Percentiles rank a stretch among this genome's conserved stretches.
Conservation (phyloP, 305 asterid species). For the Fraxinus platypoda region DNA sequence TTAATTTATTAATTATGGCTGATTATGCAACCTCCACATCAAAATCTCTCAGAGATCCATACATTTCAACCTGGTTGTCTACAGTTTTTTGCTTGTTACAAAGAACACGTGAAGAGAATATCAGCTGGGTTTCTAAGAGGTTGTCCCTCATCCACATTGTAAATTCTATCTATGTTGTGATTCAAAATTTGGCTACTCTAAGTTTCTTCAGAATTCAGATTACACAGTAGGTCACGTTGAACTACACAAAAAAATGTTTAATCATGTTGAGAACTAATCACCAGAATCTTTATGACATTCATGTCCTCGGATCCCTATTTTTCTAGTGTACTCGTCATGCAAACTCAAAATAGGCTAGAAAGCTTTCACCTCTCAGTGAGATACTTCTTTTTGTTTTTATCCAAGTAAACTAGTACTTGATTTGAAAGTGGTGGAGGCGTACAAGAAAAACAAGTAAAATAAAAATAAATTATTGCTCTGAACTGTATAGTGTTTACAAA, state of each 20-base stretch:
- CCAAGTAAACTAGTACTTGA: background rate
- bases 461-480: background rate
- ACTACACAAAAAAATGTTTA: background rate
- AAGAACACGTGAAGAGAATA: background rate
- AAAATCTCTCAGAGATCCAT: background rate
- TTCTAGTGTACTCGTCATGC: background rate
- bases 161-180: background rate
- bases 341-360: background rate
- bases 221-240: background rate
- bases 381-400: background rate
- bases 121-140: background rate
- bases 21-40: background rate
- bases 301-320: background rate
- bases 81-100: background rate
- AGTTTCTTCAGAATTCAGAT: background rate
- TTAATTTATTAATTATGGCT: background rate
- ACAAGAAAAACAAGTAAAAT: background rate
- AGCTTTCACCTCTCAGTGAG: background rate
- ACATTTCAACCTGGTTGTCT: background rate
- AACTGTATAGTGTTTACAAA: background rate
- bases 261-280: background rate
- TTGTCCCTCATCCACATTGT: background rate
- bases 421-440: background rate
- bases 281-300: background rate
- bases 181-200: background rate